Conservation (phyloP, 495 filamentous ascomycete genomes). For the Xylaria flabelliformis region DNA sequence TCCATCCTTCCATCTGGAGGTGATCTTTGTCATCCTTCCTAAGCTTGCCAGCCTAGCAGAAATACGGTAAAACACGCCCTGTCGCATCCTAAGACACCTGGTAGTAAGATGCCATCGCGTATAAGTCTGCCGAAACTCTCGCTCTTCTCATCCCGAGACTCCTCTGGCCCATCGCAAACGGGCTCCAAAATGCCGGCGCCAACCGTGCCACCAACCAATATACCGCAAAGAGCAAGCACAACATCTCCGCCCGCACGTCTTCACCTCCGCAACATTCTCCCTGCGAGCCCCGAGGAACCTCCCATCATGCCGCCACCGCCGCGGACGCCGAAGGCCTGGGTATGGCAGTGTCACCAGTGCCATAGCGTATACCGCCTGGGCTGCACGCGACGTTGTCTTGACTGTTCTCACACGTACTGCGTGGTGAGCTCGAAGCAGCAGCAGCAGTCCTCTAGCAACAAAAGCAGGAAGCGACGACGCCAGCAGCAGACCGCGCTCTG, state of each 20-base stretch:
- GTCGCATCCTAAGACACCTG: slow-evolving; percentile 8
- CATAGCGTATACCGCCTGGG: slow-evolving; percentile 44
- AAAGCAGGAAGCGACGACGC: slow-evolving; percentile 31
- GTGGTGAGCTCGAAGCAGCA: slow-evolving; percentile 21
- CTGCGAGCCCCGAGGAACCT: slow-evolving; percentile 33
- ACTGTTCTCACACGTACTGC: slow-evolving; percentile 54
- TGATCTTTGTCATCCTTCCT: neutral
- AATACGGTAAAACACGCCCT: slow-evolving; percentile 5
- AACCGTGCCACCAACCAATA: slow-evolving; percentile 3
- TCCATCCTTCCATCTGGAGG: neutral
- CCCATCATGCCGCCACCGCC: slow-evolving; percentile 39
- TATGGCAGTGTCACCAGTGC: slow-evolving; percentile 56
- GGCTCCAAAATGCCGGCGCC: slow-evolving; percentile 46
- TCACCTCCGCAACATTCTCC: slow-evolving; percentile 40
- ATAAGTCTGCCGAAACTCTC: slow-evolving; percentile 17
- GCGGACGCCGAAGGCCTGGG: slow-evolving; percentile 44
- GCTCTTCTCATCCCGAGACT: slow-evolving; percentile 14
- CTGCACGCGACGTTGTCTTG: slow-evolving; percentile 54
- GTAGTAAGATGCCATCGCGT: slow-evolving; percentile 21
- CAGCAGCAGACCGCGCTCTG: slow-evolving; percentile 27
- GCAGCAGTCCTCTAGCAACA: neutral
- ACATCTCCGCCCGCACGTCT: slow-evolving; percentile 37
- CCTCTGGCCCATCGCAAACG: slow-evolving; percentile 42
- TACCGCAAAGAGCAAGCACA: neutral
- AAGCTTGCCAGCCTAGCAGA: neutral